Conservation (phyloP, 257 asterid genomes). For the Solanum gandarillasii region DNA sequence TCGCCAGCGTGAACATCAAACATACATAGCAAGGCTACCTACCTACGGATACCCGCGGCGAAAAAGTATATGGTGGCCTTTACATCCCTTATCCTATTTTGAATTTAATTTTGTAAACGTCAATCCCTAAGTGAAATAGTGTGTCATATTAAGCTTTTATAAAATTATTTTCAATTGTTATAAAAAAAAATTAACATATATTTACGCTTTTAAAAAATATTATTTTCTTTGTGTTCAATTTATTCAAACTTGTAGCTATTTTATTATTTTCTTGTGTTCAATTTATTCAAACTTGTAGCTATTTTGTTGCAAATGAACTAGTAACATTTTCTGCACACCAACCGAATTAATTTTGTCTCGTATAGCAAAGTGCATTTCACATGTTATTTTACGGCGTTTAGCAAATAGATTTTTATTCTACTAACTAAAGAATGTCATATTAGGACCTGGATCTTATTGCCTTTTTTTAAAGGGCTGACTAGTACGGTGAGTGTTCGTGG, state of each 20-base stretch:
- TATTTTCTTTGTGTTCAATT: no score
- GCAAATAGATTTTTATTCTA: background rate
- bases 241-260: no score
- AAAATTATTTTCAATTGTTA: background rate
- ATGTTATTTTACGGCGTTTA: background rate
- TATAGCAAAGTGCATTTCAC: background rate
- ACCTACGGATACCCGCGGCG: background rate
- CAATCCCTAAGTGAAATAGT: background rate
- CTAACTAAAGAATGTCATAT: background rate
- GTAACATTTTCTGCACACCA: background rate
- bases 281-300: no score
- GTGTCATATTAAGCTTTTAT: no score
- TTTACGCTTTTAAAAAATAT: no score
- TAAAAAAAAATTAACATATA: no score
- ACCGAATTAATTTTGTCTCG: background rate
- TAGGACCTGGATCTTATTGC: background rate
- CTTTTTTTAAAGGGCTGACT: background rate
- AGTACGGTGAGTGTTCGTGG: background rate
- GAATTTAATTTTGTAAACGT: background rate
- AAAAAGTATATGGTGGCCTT: background rate
- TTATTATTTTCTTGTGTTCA: no score
- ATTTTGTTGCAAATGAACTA: background rate
- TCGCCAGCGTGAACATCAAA: background rate
- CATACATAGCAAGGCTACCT: background rate
- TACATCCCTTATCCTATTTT: background rate